Base-by-base conservation (phyloP, 1,284 basidiomycete genomes). In the Neonothopanus nambi region DNA sequence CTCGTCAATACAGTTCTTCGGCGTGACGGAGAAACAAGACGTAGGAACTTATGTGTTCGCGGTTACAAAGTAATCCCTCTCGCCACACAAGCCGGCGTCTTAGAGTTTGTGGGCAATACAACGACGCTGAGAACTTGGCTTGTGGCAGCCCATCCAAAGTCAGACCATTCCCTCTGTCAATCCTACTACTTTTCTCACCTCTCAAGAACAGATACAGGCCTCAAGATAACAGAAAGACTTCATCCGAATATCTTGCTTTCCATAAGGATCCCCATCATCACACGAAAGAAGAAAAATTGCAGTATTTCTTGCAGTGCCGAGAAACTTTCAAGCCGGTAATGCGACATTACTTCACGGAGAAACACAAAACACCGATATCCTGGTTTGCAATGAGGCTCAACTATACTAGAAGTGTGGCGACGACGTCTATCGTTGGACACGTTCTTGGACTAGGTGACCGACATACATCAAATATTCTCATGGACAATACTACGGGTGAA, bases 311-410 rank as follows among this genome's bases (percentile, higher is more conserved):
- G 15, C 66, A 82, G 17, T 69, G 87, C 9, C 80, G 80, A 57
- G 58, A 77, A 43, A 67, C 70, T n/a, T 87, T 91, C 64, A 79
- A 81, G 20, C 96, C 96, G 0, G 91, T 96, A 37, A 89, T 99
- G 85, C 83, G 96, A 13, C 92, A 97, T 68, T 96, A 89, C 69
- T 98, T 99, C 72, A 91, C 89, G 15, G 92, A 98, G 62, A 82
- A 81, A 55, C 89, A 94, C 69, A 94, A 91, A 63, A 81, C 81
- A 1, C 96, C 96, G 2, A 86, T 91, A 62, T 79, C 86, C 0
- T 98, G 96, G 96, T 98, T 95, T 65, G 80, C 86, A n/a, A 95
- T 90, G 85, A 83, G 95, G 18, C 73, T 98, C 13, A 88, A 86
- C 61, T 99, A 98, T 68, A 86, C 89, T 1, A 83, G 97, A 33